These are phyloP conservation scores for Byssochlamys sp. DNA, from an alignment of 2,329 filamentous ascomycete genomes.

Conservation along the genomic window DNA sequence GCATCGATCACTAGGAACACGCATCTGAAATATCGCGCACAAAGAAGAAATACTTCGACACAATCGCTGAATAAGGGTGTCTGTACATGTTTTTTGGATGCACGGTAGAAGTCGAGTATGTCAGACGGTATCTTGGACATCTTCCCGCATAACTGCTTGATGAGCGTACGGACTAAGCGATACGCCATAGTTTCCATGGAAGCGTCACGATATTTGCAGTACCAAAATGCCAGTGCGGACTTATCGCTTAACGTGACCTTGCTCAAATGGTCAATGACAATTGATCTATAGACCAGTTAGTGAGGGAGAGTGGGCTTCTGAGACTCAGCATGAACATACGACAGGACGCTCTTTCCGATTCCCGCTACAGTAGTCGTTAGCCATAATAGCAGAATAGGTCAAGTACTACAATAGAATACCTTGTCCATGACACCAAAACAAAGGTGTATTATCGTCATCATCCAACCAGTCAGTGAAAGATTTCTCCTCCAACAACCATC, in stretches of 20 bases:
- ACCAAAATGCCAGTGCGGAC: slow-evolving; percentile 1
- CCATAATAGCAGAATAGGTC: background rate
- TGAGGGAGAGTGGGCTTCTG: background rate
- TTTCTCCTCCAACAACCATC: background rate
- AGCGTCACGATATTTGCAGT: slow-evolving; percentile 4
- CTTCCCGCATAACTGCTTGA: slow-evolving; percentile 6
- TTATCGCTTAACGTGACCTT: background rate
- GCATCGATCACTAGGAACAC: too few relatives aligned
- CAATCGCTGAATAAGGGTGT: too few relatives aligned
- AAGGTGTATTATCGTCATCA: background rate
- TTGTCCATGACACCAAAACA: slow-evolving; percentile 3
- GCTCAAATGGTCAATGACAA: slow-evolving; percentile 3
- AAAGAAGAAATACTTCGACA: too few relatives aligned
- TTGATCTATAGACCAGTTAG: slow-evolving; percentile 1
- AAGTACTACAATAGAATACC: background rate
- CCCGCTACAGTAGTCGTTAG: slow-evolving; percentile 1
- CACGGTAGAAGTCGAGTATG: too few relatives aligned
- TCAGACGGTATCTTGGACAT: background rate
- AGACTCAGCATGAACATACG: slow-evolving; percentile 1
- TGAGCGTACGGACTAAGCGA: slow-evolving; percentile 3
- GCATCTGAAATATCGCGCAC: too few relatives aligned
- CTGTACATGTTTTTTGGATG: too few relatives aligned
- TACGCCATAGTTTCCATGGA: background rate
- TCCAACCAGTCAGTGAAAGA: background rate
- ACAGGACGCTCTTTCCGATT: slow-evolving; percentile 6